Base-by-base conservation (phyloP, 441 rosid genomes). In the Geranium incanum region DNA sequence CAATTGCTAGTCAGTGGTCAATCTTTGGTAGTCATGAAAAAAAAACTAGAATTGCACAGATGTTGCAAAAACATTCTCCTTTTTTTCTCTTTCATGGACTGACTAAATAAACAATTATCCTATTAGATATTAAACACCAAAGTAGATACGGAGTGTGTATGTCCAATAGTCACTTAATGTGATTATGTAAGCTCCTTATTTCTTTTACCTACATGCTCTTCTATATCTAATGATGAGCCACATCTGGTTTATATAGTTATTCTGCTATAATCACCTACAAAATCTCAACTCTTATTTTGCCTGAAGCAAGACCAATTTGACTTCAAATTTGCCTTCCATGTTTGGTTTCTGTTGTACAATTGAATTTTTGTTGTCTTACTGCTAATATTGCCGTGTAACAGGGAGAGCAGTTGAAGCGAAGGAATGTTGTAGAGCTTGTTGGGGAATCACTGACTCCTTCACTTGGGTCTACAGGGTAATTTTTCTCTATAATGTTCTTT, bases 351-450 rank as follows among this genome's bases (percentile, higher is more conserved):
- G 65, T 59, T 19, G 11, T 18, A 18, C 8, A 18, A 18, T 28
- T 6, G 19, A 23, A 19, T 18, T 18, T 18, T 2, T 43, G 23
- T 59, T 59, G 12, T 52, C 60, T 13, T 18, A 52, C 18, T 52
- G 60, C 60, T 18, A 52, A 52, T n/a, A 52, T 52, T 52, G 16
- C 19, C 12, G 60, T 59, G 13, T 19, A 59, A 68, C 79, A 95
- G 97, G 97, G 89, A 74, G 99, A 95, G 79, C 99, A 92, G 81
- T 48, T 95, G 81, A 88, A 83, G 81, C 85, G 86, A 77, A 73
- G 70, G 12, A 77, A 83, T 77, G 75, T 66, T 9, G 68, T 67
- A 21, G 96, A 92, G 80, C 82, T 85, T 75, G 78, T 76, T 8
- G 81, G 82, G 78, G 91, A 81, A 73, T 81, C 97, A 68, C 71